These are phyloP conservation scores for Cladobotryum mycophilum DNA, from an alignment of 2,329 filamentous ascomycete genomes.

Conservation along the genomic window DNA sequence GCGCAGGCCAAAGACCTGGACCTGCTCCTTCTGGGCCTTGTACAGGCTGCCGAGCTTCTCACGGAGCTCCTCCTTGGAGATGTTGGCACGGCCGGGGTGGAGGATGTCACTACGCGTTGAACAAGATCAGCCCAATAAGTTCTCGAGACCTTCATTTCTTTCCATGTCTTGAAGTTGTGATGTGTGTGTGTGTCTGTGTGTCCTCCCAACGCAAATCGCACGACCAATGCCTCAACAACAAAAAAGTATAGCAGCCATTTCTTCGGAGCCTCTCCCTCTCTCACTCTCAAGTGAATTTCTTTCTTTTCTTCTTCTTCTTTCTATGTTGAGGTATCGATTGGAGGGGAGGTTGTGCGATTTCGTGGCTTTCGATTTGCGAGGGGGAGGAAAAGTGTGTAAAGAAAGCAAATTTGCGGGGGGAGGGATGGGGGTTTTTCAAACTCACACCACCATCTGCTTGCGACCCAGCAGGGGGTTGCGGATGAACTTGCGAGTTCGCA, in stretches of 20 bases:
- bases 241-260: not conserved
- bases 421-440: constrained; percentile 26
- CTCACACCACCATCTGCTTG: constrained; percentile 99
- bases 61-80: constrained; percentile 98
- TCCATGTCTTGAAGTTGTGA: not conserved
- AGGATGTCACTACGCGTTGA: constrained; percentile 77
- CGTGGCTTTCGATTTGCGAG: not conserved
- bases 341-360: not conserved
- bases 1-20: constrained; percentile 96
- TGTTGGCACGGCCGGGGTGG: constrained; percentile 96
- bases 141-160: not conserved
- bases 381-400: not conserved
- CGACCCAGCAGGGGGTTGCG: constrained; percentile 97
- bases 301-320: not conserved
- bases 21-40: constrained; percentile 97
- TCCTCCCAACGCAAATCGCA: not conserved
- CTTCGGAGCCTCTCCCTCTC: not conserved
- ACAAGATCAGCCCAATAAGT: constrained; percentile 9
- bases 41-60: constrained; percentile 91
- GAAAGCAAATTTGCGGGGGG: not conserved
- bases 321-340: not conserved
- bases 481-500: constrained; percentile 99
- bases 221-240: not conserved
- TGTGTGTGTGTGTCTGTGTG: no score
- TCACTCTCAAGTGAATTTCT: not conserved